Evolutionary conservation across 352 stramenopile genomes (phyloP), one percentile per base, ranked within the genome.

Genomic region (Pythium biforme): DNA sequence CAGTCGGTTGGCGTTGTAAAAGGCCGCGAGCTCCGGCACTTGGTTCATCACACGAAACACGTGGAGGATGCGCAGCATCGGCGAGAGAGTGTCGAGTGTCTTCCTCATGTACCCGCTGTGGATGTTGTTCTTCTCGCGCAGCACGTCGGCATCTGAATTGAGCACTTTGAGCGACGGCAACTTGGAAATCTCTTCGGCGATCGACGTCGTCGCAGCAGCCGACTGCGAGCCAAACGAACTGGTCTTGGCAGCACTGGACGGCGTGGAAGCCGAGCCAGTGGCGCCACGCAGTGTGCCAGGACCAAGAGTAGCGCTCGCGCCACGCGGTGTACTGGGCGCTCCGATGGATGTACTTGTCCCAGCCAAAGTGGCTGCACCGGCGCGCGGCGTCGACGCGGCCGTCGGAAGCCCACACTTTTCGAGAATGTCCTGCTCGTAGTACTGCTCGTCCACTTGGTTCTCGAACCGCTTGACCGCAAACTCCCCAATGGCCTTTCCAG

Each of bases 1-100:
- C 75, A 91, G 70, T 20, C 84, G 81, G 55, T 93, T 90, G 2
- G 78, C 76, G 51, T 90, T 90, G 71, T 93, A 93, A 54, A 90
- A 91, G 10, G 73, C 76, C 23, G 78, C 79, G 17, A 93, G 71
- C 31, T 88, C 84, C 0, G 84, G 72, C 2, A 90, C 67, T 80
- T 90, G 77, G 58, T 81, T 86, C 76, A 91, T 89, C 7, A 75
- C 77, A 12, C 76, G 77, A 40, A 88, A 93, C 4, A 90, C 80
- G 53, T 93, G 84, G 12, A 93, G 66, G 31, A 89, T 79, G 5
- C 81, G 73, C 14, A 92, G 69, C 76, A 92, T 90, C 1, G 83
- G 83, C 1, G 83, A 79, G n/a, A 92, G 52, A 15, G 77, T 69
- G 11, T 71, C 66, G 1, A 88, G 62, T n/a, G 79, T 78, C 34